phyloP scores from a whole-genome alignment of 2,329 filamentous ascomycete genomes.

The Neopestalotiopsis sp. region DNA sequence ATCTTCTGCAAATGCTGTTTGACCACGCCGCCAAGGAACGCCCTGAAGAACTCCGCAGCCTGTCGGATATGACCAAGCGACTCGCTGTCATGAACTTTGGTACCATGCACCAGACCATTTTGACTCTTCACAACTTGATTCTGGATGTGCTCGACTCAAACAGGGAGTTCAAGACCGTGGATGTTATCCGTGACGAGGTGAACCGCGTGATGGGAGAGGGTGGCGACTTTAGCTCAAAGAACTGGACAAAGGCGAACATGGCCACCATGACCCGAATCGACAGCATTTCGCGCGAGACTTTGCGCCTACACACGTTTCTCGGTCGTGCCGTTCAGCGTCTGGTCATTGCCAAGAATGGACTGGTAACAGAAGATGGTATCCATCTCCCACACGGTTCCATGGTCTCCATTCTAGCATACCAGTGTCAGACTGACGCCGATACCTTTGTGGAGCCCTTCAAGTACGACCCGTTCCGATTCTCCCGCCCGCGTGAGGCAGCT shows the following conservation, averaged over 20 bases:
- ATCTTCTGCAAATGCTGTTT: constrained; percentile 49
- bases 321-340: constrained; percentile 36
- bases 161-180: constrained; percentile 42
- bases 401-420: constrained; percentile 37
- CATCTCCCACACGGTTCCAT: constrained; percentile 37
- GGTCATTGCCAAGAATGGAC: constrained; percentile 31
- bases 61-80: constrained; percentile 37
- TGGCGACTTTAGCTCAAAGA: constrained; percentile 17
- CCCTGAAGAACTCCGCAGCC: constrained; percentile 39
- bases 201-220: constrained; percentile 34
- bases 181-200: constrained; percentile 44
- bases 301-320: constrained; percentile 42
- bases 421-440: constrained; percentile 34
- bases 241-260: constrained; percentile 47
- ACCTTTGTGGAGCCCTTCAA: constrained; percentile 38
- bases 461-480: constrained; percentile 48
- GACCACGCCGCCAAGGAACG: constrained; percentile 44
- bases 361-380: constrained; percentile 37
- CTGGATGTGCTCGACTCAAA: constrained; percentile 49
- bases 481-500: constrained; percentile 37
- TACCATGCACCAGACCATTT: constrained; percentile 45
- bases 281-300: constrained; percentile 47
- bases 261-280: constrained; percentile 44
- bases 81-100: constrained; percentile 42
- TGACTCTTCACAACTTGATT: constrained; percentile 46